These are phyloP conservation scores for Blastomyces percursus DNA, from an alignment of 2,329 filamentous ascomycete species.

Conservation along the genomic window DNA sequence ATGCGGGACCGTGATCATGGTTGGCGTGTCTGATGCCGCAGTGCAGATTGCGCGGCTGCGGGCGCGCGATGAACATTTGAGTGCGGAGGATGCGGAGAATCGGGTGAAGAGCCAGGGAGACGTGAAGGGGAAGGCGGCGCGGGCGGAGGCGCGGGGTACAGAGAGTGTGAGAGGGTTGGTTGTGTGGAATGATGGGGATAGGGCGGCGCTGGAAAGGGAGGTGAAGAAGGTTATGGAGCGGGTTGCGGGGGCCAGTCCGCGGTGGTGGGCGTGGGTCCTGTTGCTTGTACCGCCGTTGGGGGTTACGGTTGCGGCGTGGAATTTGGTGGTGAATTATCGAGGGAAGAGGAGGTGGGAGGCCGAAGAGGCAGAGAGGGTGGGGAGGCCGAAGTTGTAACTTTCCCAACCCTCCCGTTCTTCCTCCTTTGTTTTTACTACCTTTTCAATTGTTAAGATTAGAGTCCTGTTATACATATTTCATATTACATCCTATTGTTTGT, in stretches of 20 bases:
- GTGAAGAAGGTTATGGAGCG: conserved; percentile 55
- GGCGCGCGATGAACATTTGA: conserved; percentile 65
- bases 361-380: conserved; percentile 40
- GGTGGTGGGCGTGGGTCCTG: conserved; percentile 72
- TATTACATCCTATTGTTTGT: background rate
- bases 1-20: conserved; percentile 76
- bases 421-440: background rate
- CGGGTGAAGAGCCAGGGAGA: conserved; percentile 78
- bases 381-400: conserved; percentile 46
- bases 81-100: conserved; percentile 75
- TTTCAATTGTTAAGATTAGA: background rate
- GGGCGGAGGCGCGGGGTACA: conserved; percentile 52
- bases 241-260: conserved; percentile 54
- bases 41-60: conserved; percentile 73
- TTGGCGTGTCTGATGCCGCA: conserved; percentile 67
- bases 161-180: conserved; percentile 58
- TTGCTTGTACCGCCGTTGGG: conserved; percentile 64
- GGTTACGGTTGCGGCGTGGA: conserved; percentile 56
- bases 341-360: conserved; percentile 60
- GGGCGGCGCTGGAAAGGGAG: conserved; percentile 56
- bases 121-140: conserved; percentile 68
- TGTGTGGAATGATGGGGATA: conserved; percentile 79
- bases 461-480: background rate
- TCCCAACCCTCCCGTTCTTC: background rate
- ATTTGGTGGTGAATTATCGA: conserved; percentile 58